Percentiles rank a stretch among this genome's conserved stretches.
Conservation (phyloP, 306 rosid genomes). For the Ceratonia siliqua region DNA sequence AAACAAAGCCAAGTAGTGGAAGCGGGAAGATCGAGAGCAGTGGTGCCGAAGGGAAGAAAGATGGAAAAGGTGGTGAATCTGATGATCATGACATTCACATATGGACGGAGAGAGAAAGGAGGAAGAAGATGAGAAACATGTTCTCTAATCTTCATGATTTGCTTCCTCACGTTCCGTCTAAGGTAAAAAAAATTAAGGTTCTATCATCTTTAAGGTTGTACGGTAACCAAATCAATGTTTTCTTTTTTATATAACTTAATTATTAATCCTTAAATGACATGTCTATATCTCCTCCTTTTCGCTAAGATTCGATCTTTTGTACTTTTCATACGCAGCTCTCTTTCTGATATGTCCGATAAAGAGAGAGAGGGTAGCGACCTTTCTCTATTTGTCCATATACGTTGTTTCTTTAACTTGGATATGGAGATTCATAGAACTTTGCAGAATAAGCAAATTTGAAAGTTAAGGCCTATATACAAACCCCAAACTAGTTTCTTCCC, state of each 20-base stretch:
- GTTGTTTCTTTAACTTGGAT: no score
- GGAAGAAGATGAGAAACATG: slow-evolving; percentile 88
- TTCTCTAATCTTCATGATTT: slow-evolving; percentile 70
- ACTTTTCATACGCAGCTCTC: background rate
- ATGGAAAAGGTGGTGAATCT: slow-evolving; percentile 28
- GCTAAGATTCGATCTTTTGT: background rate
- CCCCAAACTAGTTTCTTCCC: background rate
- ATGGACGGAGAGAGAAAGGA: slow-evolving; percentile 81
- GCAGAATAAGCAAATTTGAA: background rate
- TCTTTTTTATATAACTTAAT: background rate
- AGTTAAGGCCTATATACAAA: background rate
- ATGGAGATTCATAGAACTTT: background rate
- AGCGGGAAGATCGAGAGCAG: no score
- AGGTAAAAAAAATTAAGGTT: slow-evolving; percentile 50
- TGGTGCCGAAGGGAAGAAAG: background rate
- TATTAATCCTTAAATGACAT: no score
- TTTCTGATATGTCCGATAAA: no score
- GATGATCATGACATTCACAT: slow-evolving; percentile 63
- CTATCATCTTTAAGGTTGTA: background rate
- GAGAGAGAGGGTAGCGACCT: no score
- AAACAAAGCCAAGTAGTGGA: no score
- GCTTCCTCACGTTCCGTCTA: slow-evolving; percentile 78
- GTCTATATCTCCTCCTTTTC: no score
- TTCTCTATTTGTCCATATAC: background rate
- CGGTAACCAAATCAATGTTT: background rate